Evolutionary conservation across 2,329 filamentous ascomycete species (phyloP).

Genomic region (Ophiostoma pallidulum): DNA sequence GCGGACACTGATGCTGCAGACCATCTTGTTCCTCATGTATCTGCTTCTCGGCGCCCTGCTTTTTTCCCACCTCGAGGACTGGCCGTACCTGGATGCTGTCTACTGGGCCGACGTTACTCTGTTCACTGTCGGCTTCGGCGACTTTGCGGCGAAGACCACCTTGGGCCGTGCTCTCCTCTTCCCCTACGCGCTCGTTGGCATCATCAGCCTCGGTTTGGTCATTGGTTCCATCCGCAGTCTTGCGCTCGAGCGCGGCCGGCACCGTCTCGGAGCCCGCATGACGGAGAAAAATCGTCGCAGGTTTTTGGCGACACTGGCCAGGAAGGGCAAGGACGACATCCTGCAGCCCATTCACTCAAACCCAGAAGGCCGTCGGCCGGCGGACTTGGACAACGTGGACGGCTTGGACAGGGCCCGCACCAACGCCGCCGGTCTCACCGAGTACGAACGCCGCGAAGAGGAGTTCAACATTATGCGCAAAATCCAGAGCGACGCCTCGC

Average conservation of each 20-base stretch:
- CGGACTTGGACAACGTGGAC: no score
- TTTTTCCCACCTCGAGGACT: slow-evolving; percentile 63
- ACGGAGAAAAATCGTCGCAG: slow-evolving; percentile 48
- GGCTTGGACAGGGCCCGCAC: slow-evolving; percentile 8
- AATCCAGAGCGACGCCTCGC: slow-evolving; percentile 58
- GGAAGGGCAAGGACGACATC: slow-evolving; percentile 36
- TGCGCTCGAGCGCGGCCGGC: slow-evolving; percentile 48
- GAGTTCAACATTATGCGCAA: slow-evolving; percentile 74
- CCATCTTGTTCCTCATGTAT: slow-evolving; percentile 76
- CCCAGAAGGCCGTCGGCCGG: no score
- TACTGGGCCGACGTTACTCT: slow-evolving; percentile 71
- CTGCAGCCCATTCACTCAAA: slow-evolving; percentile 43
- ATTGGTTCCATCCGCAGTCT: slow-evolving; percentile 38
- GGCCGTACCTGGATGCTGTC: slow-evolving; percentile 67
- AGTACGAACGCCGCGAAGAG: slow-evolving; percentile 53
- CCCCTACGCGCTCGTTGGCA: slow-evolving; percentile 73
- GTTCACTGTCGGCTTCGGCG: slow-evolving; percentile 57
- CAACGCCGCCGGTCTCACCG: slow-evolving; percentile 24
- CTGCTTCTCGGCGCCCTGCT: slow-evolving; percentile 67
- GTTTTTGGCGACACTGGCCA: slow-evolving; percentile 36
- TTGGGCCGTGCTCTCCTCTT: slow-evolving; percentile 64
- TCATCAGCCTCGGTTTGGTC: slow-evolving; percentile 53
- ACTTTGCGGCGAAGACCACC: slow-evolving; percentile 37
- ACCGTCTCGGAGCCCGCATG: slow-evolving; percentile 45
- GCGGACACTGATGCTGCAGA: slow-evolving; percentile 82